These are phyloP conservation scores for Podaxis rugospora DNA, from an alignment of 768 basidiomycete species.

Conservation along the genomic window DNA sequence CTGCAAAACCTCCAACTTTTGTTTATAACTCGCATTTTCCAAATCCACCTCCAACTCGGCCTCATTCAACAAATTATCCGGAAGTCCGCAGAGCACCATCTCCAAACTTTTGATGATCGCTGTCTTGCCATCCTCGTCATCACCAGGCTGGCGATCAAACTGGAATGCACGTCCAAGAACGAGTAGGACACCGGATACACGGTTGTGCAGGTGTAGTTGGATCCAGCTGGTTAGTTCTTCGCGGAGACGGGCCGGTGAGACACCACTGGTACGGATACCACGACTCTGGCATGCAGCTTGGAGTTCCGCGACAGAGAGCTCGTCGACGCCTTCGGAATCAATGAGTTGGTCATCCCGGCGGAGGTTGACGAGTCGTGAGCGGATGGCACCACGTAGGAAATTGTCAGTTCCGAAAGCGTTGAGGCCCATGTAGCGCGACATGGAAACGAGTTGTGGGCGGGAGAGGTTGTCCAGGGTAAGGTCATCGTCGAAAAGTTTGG, in stretches of 20 bases:
- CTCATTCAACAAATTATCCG: slow-evolving; percentile 96
- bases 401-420: slow-evolving; percentile 99
- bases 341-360: slow-evolving; percentile 94
- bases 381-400: slow-evolving; percentile 90
- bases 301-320: slow-evolving; percentile 86
- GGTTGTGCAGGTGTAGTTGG: slow-evolving; percentile 80
- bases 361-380: slow-evolving; percentile 74
- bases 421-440: slow-evolving; percentile 96
- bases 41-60: slow-evolving; percentile 95
- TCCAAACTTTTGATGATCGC: slow-evolving; percentile 79
- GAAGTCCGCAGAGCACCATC: slow-evolving; percentile 85
- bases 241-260: slow-evolving; percentile 82
- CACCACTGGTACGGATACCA: slow-evolving; percentile 84
- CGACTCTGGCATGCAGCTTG: slow-evolving; percentile 92
- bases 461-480: slow-evolving; percentile 97
- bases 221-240: slow-evolving; percentile 95
- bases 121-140: slow-evolving; percentile 80
- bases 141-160: slow-evolving; percentile 74
- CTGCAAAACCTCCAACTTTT: slow-evolving; percentile 95
- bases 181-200: slow-evolving; percentile 91
- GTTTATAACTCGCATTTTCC: slow-evolving; percentile 93
- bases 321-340: slow-evolving; percentile 82
- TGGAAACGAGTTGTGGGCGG: slow-evolving; percentile 95
- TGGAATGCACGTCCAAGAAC: slow-evolving; percentile 94
- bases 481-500: slow-evolving; percentile 96